phyloP scores from a whole-genome alignment of 1,139 yeast species.

The Diutina catenulata region DNA sequence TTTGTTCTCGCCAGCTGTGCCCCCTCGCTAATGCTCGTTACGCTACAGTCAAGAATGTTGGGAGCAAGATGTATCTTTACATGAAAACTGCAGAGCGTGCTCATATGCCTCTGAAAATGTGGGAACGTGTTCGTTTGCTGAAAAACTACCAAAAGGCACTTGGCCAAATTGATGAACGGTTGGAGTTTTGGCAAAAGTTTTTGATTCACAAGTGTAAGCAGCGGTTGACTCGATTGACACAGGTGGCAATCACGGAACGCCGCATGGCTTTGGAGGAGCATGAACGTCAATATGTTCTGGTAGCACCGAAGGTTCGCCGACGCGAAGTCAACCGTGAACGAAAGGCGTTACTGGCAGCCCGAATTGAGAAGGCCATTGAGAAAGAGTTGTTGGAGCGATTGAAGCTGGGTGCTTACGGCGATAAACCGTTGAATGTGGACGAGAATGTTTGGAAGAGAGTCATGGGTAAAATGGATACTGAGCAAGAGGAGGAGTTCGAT shows the following conservation, averaged over 20 bases:
- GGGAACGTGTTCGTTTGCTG: conserved; percentile 88
- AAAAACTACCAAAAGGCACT: conserved; percentile 83
- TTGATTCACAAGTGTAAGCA: conserved; percentile 90
- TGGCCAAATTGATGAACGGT: conserved; percentile 74
- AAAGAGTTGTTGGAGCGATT: conserved; percentile 87
- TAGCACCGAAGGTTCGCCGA: conserved; percentile 87
- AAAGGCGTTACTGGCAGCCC: conserved; percentile 93
- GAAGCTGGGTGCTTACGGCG: conserved; percentile 97
- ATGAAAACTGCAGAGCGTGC: conserved; percentile 98
- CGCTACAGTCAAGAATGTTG: conserved; percentile 85
- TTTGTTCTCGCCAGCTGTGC: conserved; percentile 87
- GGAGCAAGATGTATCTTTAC: conserved; percentile 79
- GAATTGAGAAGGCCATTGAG: conserved; percentile 91
- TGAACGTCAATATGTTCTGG: conserved; percentile 82
- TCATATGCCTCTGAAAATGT: conserved; percentile 82
- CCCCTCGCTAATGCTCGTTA: conserved; percentile 93
- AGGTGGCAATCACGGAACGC: conserved; percentile 93
- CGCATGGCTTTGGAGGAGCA: conserved; percentile 73
- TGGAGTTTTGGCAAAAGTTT: conserved; percentile 88
- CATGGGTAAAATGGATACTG: conserved; percentile 58
- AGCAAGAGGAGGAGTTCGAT: conserved; percentile 48
- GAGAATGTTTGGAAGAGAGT: conserved; percentile 94
- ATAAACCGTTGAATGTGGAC: conserved; percentile 91
- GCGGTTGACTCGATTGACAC: conserved; percentile 85
- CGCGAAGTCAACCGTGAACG: conserved; percentile 91